These are phyloP conservation scores for Ambrosiella xylebori DNA, from an alignment of 2,329 filamentous ascomycete genomes.

Conservation along the genomic window DNA sequence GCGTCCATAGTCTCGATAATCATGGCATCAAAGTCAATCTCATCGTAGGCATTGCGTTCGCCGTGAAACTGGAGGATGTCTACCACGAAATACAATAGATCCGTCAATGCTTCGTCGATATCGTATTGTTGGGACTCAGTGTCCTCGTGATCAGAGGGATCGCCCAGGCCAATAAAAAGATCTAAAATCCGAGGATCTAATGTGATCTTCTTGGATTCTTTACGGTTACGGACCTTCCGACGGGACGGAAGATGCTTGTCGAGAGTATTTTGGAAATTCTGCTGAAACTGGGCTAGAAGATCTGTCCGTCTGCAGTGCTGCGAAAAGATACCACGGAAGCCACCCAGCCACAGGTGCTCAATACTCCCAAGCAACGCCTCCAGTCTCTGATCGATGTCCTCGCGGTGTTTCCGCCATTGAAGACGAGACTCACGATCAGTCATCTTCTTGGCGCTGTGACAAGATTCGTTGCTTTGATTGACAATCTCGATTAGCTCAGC, in stretches of 20 bases:
- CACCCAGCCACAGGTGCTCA: slow-evolving; percentile 85
- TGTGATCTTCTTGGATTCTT: slow-evolving; percentile 23
- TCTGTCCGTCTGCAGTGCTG: slow-evolving; percentile 46
- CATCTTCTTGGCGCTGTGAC: slow-evolving; percentile 55
- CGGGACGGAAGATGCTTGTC: slow-evolving; percentile 77
- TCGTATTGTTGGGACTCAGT: slow-evolving; percentile 48
- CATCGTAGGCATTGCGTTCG: slow-evolving; percentile 90
- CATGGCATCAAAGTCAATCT: slow-evolving; percentile 90
- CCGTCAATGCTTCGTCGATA: slow-evolving; percentile 75
- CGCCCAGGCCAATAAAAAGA: slow-evolving; percentile 74
- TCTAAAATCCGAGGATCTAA: slow-evolving; percentile 54
- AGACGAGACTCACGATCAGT: slow-evolving; percentile 56
- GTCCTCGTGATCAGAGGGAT: slow-evolving; percentile 53
- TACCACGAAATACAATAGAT: slow-evolving; percentile 88
- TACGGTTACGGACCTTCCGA: slow-evolving; percentile 36
- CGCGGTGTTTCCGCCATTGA: slow-evolving; percentile 79
- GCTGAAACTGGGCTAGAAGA: slow-evolving; percentile 57
- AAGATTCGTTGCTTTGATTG: slow-evolving; percentile 61
- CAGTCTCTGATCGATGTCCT: slow-evolving; percentile 60
- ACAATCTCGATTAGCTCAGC: slow-evolving; percentile 72
- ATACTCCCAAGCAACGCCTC: slow-evolving; percentile 67
- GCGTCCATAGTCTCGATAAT: slow-evolving; percentile 77
- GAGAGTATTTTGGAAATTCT: slow-evolving; percentile 60
- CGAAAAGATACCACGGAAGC: slow-evolving; percentile 88
- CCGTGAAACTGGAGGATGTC: slow-evolving; percentile 95